Conservation (phyloP, 1,139 yeast species). For the Schizosaccharomyces versatilis region DNA sequence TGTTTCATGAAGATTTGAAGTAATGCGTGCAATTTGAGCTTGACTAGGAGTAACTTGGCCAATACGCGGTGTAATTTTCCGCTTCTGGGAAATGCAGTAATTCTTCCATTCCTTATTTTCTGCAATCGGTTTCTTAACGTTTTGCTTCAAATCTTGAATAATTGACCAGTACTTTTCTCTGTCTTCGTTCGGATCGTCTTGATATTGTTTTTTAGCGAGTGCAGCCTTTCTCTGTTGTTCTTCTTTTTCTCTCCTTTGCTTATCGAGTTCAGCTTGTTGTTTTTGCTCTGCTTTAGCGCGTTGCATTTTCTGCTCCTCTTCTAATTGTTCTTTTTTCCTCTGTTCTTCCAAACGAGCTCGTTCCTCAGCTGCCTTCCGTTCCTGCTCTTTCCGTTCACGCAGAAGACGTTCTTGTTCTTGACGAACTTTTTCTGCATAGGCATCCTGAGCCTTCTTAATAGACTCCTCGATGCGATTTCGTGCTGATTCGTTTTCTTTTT, state of each 20-base stretch:
- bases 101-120: conserved; percentile 25
- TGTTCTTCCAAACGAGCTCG: conserved; percentile 6
- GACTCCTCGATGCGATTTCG: neutral
- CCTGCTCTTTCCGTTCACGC: conserved; percentile 2
- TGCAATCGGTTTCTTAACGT: conserved; percentile 22
- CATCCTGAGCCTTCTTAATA: neutral
- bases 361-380: neutral
- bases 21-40: conserved; percentile 32
- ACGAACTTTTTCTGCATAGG: neutral
- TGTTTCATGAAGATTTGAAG: conserved; percentile 28
- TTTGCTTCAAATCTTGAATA: conserved; percentile 30
- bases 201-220: conserved; percentile 14
- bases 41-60: conserved; percentile 70
- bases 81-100: conserved; percentile 27
- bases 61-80: conserved; percentile 67
- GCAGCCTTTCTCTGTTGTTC: conserved; percentile 14
- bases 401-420: neutral
- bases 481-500: neutral
- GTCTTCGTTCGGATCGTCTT: conserved; percentile 14
- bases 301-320: conserved; percentile 5
- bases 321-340: conserved; percentile 13
- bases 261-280: conserved; percentile 14
- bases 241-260: conserved; percentile 9
- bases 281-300: conserved; percentile 12
- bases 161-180: conserved; percentile 9